These are phyloP conservation scores for Talaromyces piceae DNA, from an alignment of 2,329 filamentous ascomycete species.

Conservation along the genomic window DNA sequence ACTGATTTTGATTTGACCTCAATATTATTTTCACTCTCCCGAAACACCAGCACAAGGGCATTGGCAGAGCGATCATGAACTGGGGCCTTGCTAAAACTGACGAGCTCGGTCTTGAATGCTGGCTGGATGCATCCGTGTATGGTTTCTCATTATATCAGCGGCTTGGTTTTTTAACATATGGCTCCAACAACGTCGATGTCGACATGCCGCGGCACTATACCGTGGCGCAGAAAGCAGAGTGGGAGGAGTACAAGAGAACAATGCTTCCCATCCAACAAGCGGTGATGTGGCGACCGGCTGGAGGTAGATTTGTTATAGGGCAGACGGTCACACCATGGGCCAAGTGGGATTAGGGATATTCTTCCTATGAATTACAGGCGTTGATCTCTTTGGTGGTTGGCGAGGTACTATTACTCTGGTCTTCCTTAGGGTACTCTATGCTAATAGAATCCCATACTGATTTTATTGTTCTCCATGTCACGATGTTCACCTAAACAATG, in stretches of 20 bases:
- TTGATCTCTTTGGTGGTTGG: too few relatives aligned
- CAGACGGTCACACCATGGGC: conserved; percentile 6
- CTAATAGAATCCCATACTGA: too few relatives aligned
- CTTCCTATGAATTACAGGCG: too few relatives aligned
- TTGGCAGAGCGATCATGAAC: conserved; percentile 2
- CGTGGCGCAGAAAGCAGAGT: conserved; percentile 1
- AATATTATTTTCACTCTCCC: conserved; percentile 8
- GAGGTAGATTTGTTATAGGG: conserved; percentile 8
- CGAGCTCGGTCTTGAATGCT: conserved; percentile 3
- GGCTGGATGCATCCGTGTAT: conserved; percentile 3
- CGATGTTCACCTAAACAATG: too few relatives aligned
- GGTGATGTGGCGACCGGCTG: conserved; percentile 6
- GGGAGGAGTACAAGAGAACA: conserved; percentile 6
- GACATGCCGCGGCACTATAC: conserved; percentile 2
- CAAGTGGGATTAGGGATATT: background rate
- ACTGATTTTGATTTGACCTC: too few relatives aligned
- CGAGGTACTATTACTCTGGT: too few relatives aligned
- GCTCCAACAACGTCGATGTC: conserved; percentile 3
- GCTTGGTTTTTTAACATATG: conserved; percentile 5
- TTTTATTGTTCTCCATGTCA: too few relatives aligned
- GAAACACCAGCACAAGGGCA: conserved; percentile 1
- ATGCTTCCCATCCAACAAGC: conserved; percentile 2
- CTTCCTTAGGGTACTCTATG: too few relatives aligned
- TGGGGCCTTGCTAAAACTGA: conserved; percentile 7
- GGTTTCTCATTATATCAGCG: conserved; percentile 4